Percentiles rank a stretch among this genome's conserved stretches.
Evolutionary conservation across 2,329 filamentous ascomycete species (phyloP).

Genomic region (Hymenoscyphus scutula): DNA sequence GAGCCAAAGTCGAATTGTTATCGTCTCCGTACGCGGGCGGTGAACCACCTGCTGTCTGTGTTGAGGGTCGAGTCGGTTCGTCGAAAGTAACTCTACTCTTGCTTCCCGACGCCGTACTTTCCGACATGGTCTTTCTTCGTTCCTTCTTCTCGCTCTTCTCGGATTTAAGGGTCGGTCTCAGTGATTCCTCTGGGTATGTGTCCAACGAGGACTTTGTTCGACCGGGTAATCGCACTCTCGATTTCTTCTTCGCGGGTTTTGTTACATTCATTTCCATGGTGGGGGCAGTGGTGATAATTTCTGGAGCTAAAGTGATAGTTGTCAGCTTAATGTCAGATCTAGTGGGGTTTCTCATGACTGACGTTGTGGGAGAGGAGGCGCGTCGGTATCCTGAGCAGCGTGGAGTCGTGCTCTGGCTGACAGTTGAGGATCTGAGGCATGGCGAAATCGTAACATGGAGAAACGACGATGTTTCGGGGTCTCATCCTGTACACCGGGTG

Average conservation of each 20-base stretch:
- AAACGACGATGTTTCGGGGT: conserved; percentile 58
- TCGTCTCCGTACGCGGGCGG: conserved; percentile 63
- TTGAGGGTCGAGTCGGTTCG: conserved; percentile 53
- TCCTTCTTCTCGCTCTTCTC: conserved; percentile 41
- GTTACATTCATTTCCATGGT: conserved; percentile 59
- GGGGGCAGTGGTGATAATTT: conserved; percentile 90
- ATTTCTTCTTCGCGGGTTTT: conserved; percentile 53
- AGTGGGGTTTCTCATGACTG: conserved; percentile 35
- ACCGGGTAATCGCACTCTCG: conserved; percentile 53
- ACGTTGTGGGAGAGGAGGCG: conserved; percentile 56
- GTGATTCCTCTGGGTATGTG: conserved; percentile 18
- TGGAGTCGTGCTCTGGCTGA: conserved; percentile 73
- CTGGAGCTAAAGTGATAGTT: conserved; percentile 48
- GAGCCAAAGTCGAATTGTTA: conserved; percentile 57
- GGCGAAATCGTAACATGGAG: conserved; percentile 77
- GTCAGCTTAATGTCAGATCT: conserved; percentile 15
- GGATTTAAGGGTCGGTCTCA: conserved; percentile 19
- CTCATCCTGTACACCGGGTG: conserved; percentile 53
- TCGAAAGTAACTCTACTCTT: conserved; percentile 56
- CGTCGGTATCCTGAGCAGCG: conserved; percentile 47
- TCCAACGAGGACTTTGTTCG: conserved; percentile 40
- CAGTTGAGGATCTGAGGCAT: conserved; percentile 90
- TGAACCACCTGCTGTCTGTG: conserved; percentile 42
- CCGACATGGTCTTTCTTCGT: conserved; percentile 42
- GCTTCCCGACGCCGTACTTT: conserved; percentile 34